A percentile compares a stretch with the other conserved stretches of the same genome.
Evolutionary conservation across 2,329 filamentous ascomycete genomes (phyloP).

Genomic region (Ophiostoma sp.): DNA sequence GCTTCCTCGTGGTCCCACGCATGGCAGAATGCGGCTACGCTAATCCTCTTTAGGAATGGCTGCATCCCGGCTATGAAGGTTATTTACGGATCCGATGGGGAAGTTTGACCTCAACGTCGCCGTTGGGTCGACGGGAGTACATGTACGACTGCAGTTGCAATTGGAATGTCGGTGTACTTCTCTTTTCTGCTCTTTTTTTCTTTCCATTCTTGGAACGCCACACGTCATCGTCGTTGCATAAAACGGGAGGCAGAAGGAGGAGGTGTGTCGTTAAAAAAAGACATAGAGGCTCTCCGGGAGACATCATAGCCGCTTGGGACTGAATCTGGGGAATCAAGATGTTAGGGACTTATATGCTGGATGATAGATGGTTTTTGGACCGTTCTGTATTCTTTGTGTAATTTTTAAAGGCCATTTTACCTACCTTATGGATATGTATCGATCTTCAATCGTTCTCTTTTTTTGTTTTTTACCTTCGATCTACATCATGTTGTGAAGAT

Average conservation of each 20-base stretch:
- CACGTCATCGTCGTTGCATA: neutral
- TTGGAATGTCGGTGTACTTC: neutral
- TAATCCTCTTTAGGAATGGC: conserved; percentile 14
- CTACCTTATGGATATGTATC: neutral
- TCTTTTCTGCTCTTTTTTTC: neutral
- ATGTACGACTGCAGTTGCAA: neutral
- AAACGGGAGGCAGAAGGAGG: neutral
- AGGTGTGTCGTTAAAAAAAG: neutral
- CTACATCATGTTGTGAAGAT: neutral
- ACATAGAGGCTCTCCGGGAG: neutral
- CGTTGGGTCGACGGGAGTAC: neutral
- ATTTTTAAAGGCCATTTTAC: neutral
- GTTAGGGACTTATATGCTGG: too few species aligned
- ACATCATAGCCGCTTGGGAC: neutral
- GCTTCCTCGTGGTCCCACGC: neutral
- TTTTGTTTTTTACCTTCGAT: neutral
- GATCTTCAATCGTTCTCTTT: neutral
- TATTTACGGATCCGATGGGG: conserved; percentile 35
- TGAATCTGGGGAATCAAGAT: neutral
- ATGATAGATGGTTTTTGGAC: neutral
- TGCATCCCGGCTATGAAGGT: conserved; percentile 23
- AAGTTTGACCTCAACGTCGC: conserved; percentile 30
- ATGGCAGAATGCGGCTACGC: conserved; percentile 19
- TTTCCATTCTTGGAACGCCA: neutral
- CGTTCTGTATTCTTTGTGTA: neutral